These are phyloP conservation scores for Magnusiomyces fungicola DNA, from an alignment of 1,139 yeast species.

Conservation along the genomic window DNA sequence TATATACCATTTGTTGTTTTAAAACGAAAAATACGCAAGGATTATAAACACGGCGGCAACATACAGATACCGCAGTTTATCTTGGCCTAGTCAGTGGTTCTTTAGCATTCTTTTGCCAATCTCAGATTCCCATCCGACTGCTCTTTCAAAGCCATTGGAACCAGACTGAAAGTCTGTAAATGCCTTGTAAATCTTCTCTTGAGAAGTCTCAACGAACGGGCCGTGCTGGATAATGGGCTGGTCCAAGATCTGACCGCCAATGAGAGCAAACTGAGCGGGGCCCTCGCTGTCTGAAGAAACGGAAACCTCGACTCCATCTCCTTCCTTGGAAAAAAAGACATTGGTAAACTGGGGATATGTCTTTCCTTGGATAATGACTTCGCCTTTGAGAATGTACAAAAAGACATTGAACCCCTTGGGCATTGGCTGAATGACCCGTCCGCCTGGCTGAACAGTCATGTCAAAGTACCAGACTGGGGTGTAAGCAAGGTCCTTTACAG, in stretches of 20 bases:
- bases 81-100: no score
- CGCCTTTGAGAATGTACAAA: conserved; percentile 59
- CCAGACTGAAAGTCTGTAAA: conserved; percentile 63
- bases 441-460: conserved; percentile 59
- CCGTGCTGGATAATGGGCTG: conserved; percentile 84
- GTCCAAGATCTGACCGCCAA: conserved; percentile 70
- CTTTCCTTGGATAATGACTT: conserved; percentile 44
- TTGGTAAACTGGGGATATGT: conserved; percentile 24
- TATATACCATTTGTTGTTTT: no score
- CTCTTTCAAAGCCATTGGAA: conserved; percentile 66
- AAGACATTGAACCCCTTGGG: conserved; percentile 57
- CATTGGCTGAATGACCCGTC: conserved; percentile 53
- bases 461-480: conserved; percentile 75
- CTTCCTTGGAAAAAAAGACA: conserved; percentile 35
- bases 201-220: conserved; percentile 70
- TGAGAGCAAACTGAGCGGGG: conserved; percentile 52
- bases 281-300: conserved; percentile 26
- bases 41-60: no score
- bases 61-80: no score
- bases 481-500: conserved; percentile 66
- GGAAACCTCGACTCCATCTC: conserved; percentile 24
- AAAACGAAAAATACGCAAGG: no score
- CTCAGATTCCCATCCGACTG: conserved; percentile 59
- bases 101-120: conserved; percentile 37
- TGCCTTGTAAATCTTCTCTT: conserved; percentile 56